phyloP scores from a whole-genome alignment of 495 filamentous ascomycete genomes.

The Penicillium psychrofluorescens region DNA sequence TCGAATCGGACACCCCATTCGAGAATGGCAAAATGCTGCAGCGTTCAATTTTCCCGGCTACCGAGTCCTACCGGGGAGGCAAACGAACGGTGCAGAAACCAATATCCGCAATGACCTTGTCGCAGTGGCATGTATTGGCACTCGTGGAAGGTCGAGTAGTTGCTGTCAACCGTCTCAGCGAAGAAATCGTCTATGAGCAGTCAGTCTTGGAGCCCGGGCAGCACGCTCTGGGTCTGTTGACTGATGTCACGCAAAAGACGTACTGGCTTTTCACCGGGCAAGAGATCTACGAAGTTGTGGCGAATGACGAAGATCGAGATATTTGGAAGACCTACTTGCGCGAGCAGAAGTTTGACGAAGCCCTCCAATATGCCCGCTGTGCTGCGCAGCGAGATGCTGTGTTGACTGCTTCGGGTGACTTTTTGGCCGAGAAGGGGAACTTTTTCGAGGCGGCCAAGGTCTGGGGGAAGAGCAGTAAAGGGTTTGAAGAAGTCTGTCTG shows the following conservation, averaged over 20 bases:
- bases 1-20: constrained; percentile 50
- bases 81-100: constrained; percentile 58
- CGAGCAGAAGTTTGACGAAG: constrained; percentile 78
- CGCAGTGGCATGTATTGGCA: constrained; percentile 87
- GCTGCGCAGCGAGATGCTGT: constrained; percentile 79
- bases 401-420: constrained; percentile 82
- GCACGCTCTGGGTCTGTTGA: constrained; percentile 67
- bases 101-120: constrained; percentile 74
- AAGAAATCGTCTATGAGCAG: constrained; percentile 78
- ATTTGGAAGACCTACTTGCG: constrained; percentile 88
- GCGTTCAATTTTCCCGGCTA: constrained; percentile 59
- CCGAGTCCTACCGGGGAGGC: constrained; percentile 57
- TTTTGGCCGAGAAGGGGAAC: constrained; percentile 68
- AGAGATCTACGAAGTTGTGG: constrained; percentile 89
- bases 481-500: constrained; percentile 91
- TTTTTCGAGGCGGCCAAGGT: constrained; percentile 80
- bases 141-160: constrained; percentile 76
- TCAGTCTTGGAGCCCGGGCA: constrained; percentile 75
- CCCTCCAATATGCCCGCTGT: constrained; percentile 69
- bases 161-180: constrained; percentile 78
- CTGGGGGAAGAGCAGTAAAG: constrained; percentile 92
- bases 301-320: constrained; percentile 83
- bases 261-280: constrained; percentile 90
- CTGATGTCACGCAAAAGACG: constrained; percentile 87
- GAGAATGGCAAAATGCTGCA: constrained; percentile 69